Evolutionary conservation across 2,329 filamentous ascomycete genomes (phyloP).

Genomic region (Diplodia seriata): DNA sequence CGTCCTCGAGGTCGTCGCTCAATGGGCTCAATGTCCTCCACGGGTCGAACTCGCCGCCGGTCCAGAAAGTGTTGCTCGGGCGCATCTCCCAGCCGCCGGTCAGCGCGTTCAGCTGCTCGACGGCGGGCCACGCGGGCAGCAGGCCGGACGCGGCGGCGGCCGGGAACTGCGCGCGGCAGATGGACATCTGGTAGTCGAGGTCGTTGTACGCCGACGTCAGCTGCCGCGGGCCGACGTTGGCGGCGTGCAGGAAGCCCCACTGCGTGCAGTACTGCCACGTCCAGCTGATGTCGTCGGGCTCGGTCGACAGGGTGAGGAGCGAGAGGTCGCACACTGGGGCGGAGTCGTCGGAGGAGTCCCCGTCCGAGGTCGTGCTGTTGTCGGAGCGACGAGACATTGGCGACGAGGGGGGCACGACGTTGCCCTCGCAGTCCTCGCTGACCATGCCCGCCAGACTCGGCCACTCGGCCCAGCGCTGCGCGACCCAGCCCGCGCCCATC

Average conservation of each 20-base stretch:
- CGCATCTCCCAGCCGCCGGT: constrained; percentile 61
- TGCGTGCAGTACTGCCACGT: constrained; percentile 62
- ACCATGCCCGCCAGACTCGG: constrained; percentile 37
- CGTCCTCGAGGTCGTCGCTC: constrained; percentile 48
- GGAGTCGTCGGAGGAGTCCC: too few relatives aligned
- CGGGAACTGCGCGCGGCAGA: constrained; percentile 59
- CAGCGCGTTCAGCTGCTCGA: constrained; percentile 49
- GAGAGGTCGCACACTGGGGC: constrained; percentile 37
- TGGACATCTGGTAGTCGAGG: constrained; percentile 52
- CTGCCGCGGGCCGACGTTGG: constrained; percentile 57
- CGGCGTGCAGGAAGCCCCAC: constrained; percentile 59
- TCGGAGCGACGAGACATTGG: not conserved
- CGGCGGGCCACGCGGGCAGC: constrained; percentile 49
- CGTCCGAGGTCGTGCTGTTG: not conserved
- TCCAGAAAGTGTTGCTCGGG: constrained; percentile 61
- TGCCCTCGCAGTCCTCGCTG: not conserved
- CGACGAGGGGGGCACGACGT: not conserved
- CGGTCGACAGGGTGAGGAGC: not conserved
- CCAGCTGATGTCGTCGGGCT: constrained; percentile 49
- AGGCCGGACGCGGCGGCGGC: constrained; percentile 48
- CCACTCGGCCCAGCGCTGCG: constrained; percentile 50
- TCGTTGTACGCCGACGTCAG: constrained; percentile 57
- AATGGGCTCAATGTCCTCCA: constrained; percentile 59
- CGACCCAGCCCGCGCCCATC: constrained; percentile 51
- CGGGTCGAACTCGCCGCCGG: constrained; percentile 59